Base-by-base conservation (phyloP, 108 stramenopile genomes). In the Pinguiococcus pyrenoidosus region DNA sequence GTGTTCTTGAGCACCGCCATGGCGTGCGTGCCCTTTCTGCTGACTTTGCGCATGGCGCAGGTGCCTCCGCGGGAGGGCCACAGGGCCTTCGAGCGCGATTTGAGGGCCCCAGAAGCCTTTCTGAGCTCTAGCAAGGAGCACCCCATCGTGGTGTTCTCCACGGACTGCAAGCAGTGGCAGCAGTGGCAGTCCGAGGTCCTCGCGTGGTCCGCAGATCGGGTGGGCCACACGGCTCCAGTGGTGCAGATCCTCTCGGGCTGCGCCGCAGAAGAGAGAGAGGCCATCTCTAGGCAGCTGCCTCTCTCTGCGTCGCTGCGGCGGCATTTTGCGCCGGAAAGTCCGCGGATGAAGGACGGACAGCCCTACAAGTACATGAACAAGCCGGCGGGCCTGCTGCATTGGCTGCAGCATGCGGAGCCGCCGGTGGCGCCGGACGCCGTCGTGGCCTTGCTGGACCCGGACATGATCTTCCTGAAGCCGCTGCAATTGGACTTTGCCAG, bases 341-440 rank as follows among this genome's bases (percentile, higher is more conserved):
- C 34, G 8, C 14, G 23, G n/a, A n/a, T n/a, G 16, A 26, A 46
- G 29, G 46, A 27, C 16, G 29, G 29, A 3, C 21, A 41, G 26
- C 3, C 6, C 10, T 53, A 53, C 36, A 4, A 53, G 7, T 53
- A 42, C 43, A 42, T 42, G 21, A 53, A 53, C 32, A 53, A 53
- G 36, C 51, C 51, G 21, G 7, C 12, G 27, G 51, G 51, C 12
- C 14, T 53, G 4, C 17, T 29, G 41, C 51, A 53, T 23, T 42
- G 36, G 35, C 32, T 53, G 16, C 18, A 32, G 6, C 5, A 1
- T 12, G 3, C 16, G 3, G 24, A 2, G 10, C 3, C 23, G 9
- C 24, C 24, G n/a, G 3, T 53, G 9, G 27, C 28, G 4, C 4
- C 4, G 18, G 28, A 12, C 13, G 23, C 51, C 3, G 42, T 53